phyloP scores from a whole-genome alignment of 139 green algal genomes.

The Ettlia oleoabundans region DNA sequence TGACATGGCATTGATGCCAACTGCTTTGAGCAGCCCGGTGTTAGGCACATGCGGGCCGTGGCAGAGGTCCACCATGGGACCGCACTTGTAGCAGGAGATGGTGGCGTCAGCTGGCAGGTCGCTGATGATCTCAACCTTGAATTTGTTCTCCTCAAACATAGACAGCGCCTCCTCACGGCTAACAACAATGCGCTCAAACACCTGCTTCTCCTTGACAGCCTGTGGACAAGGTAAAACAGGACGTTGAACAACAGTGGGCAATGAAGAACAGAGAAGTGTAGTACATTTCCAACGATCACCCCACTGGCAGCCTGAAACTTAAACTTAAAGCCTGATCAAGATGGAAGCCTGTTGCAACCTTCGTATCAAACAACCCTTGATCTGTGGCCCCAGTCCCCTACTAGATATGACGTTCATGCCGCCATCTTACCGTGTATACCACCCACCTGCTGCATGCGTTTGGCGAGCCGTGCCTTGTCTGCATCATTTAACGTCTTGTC shows the following conservation, averaged over 20 bases:
- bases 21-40: constrained; percentile 87
- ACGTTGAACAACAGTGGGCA: no score
- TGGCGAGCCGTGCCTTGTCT: constrained; percentile 80
- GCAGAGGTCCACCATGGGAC: constrained; percentile 98
- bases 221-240: constrained; percentile 19
- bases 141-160: constrained; percentile 99
- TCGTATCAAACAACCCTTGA: not conserved
- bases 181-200: constrained; percentile 93
- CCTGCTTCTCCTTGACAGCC: constrained; percentile 88
- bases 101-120: constrained; percentile 82
- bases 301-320: no score
- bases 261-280: not conserved
- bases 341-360: no score
- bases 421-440: not conserved
- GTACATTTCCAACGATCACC: no score
- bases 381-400: no score
- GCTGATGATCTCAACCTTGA: constrained; percentile 98
- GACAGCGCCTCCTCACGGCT: constrained; percentile 88
- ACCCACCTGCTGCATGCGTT: constrained; percentile 72
- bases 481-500: constrained; percentile 77
- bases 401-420: no score
- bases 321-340: no score
- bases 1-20: constrained; percentile 75
- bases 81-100: constrained; percentile 89
- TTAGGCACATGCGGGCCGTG: constrained; percentile 93